Evolutionary conservation across 805 yeast genomes (phyloP).

Genomic region (Pichia pseudocactophila): DNA sequence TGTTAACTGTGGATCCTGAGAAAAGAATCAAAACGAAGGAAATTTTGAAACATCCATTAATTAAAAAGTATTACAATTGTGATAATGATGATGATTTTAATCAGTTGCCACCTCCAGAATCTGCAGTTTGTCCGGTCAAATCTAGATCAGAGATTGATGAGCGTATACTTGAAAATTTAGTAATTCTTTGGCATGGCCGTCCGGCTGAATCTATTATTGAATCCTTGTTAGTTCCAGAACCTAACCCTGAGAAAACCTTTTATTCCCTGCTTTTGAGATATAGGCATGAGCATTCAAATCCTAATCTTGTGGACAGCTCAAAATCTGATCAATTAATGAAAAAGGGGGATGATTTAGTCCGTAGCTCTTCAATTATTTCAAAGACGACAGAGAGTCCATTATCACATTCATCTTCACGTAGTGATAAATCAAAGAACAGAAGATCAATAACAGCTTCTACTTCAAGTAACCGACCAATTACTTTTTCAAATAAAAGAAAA

Average conservation of each 20-base stretch:
- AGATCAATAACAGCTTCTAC: slow-evolving; percentile 37
- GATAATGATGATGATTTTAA: slow-evolving; percentile 26
- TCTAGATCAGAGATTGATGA: slow-evolving; percentile 40
- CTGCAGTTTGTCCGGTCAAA: slow-evolving; percentile 40
- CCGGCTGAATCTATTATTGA: slow-evolving; percentile 28
- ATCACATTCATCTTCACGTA: slow-evolving; percentile 5
- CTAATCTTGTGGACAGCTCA: background rate
- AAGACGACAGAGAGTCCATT: slow-evolving; percentile 17
- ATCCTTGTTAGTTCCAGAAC: slow-evolving; percentile 22
- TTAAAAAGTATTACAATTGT: slow-evolving; percentile 60
- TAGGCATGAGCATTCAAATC: slow-evolving; percentile 26
- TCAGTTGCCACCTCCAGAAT: slow-evolving; percentile 46
- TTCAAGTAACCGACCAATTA: slow-evolving; percentile 38
- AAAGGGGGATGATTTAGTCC: slow-evolving; percentile 17
- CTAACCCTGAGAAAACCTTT: slow-evolving; percentile 31
- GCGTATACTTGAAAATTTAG: slow-evolving; percentile 45
- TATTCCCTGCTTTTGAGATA: slow-evolving; percentile 29
- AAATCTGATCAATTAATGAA: slow-evolving; percentile 5
- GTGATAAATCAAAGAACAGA: slow-evolving; percentile 24
- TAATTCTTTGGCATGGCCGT: slow-evolving; percentile 52
- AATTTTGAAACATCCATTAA: slow-evolving; percentile 72
- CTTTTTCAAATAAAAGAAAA: slow-evolving; percentile 30
- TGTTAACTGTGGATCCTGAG: slow-evolving; percentile 76
- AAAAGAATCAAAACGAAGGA: slow-evolving; percentile 71
- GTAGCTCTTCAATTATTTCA: slow-evolving; percentile 26